Conservation (phyloP, 257 asterid species). For the Agastache rugosa region DNA sequence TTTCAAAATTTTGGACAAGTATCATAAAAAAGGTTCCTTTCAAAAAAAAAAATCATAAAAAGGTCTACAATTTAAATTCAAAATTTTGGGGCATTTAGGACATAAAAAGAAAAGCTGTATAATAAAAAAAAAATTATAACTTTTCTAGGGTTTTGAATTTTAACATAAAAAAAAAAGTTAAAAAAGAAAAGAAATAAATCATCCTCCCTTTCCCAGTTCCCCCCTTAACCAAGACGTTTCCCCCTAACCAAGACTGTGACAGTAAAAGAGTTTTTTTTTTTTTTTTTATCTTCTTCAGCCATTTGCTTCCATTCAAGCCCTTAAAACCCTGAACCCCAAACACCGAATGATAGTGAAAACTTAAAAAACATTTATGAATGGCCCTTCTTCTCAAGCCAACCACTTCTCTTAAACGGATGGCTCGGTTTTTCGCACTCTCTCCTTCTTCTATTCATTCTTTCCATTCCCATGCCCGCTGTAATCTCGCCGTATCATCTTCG, state of each 20-base stretch:
- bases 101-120: too few relatives aligned
- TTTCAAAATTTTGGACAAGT: too few relatives aligned
- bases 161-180: background rate
- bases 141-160: conserved; percentile 27
- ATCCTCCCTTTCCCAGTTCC: conserved; percentile 37
- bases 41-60: too few relatives aligned
- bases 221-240: conserved; percentile 30
- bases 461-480: conserved; percentile 37
- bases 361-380: conserved; percentile 46
- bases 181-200: background rate
- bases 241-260: conserved; percentile 22
- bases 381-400: conserved; percentile 59
- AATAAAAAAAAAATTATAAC: too few relatives aligned
- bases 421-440: conserved; percentile 45
- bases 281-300: conserved; percentile 34
- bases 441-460: conserved; percentile 42
- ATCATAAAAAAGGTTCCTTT: too few relatives aligned
- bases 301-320: background rate
- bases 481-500: conserved; percentile 36
- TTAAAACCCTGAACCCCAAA: conserved; percentile 42
- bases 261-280: too few relatives aligned
- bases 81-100: too few relatives aligned
- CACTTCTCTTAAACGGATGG: conserved; percentile 55
- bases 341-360: conserved; percentile 31
- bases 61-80: too few relatives aligned